Conservation (phyloP, 352 stramenopile species). For the Globisporangium paroecandrum region DNA sequence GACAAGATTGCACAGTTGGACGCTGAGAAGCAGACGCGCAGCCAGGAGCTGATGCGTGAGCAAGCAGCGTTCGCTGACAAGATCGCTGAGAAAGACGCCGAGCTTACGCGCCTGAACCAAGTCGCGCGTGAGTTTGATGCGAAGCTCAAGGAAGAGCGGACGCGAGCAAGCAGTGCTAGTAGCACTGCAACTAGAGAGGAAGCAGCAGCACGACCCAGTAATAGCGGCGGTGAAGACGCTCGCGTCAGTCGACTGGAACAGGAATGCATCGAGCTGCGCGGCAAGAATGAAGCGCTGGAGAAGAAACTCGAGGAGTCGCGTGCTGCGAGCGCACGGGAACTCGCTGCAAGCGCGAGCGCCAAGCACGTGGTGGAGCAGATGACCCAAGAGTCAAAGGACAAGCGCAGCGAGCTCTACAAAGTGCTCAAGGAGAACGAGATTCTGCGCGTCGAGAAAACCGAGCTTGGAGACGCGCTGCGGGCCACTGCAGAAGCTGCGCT, state of each 20-base stretch:
- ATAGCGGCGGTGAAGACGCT: not conserved
- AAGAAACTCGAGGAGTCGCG: slow-evolving; percentile 35
- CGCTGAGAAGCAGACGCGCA: slow-evolving; percentile 21
- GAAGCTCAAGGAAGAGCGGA: not conserved
- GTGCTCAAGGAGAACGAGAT: slow-evolving; percentile 67
- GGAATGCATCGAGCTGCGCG: slow-evolving; percentile 22
- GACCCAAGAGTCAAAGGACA: slow-evolving; percentile 39
- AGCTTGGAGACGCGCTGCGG: slow-evolving; percentile 36
- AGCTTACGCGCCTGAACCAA: slow-evolving; percentile 23
- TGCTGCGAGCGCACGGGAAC: slow-evolving; percentile 3
- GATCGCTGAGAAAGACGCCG: slow-evolving; percentile 23
- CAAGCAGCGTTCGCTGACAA: not conserved
- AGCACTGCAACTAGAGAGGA: not conserved
- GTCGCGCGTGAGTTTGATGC: slow-evolving; percentile 11
- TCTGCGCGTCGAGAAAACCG: slow-evolving; percentile 34
- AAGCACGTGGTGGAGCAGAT: slow-evolving; percentile 32
- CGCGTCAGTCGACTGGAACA: not conserved
- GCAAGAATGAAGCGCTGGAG: slow-evolving; percentile 38
- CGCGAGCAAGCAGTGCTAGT: not conserved
- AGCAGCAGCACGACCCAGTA: not conserved
- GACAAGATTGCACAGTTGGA: slow-evolving; percentile 45
- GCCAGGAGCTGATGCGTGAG: slow-evolving; percentile 3
- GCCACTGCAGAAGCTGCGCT: slow-evolving; percentile 34
- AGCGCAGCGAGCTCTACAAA: slow-evolving; percentile 59
- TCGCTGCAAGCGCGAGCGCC: slow-evolving; percentile 25